phyloP scores from a whole-genome alignment of 2,329 filamentous ascomycete genomes.

The Pseudogymnoascus sp. region DNA sequence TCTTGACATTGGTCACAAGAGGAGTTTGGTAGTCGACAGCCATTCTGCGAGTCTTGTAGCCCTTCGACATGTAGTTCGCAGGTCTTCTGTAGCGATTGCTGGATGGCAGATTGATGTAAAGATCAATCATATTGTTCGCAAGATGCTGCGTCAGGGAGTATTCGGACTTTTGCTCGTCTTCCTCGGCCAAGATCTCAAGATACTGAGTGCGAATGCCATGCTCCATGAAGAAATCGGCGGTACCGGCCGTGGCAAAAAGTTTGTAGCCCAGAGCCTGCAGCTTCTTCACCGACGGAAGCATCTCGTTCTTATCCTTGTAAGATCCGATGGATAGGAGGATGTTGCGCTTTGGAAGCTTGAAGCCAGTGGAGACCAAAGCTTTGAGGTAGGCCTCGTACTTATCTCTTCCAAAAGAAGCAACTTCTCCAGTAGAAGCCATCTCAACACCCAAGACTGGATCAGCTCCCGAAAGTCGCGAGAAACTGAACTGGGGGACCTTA shows the following conservation, averaged over 20 bases:
- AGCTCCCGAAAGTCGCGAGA: conserved; percentile 91
- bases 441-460: conserved; percentile 96
- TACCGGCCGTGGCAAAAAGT: conserved; percentile 91
- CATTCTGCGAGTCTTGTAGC: conserved; percentile 94
- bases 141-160: conserved; percentile 96
- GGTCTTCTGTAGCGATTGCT: conserved; percentile 95
- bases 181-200: conserved; percentile 74
- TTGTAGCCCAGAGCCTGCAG: conserved; percentile 89
- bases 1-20: conserved; percentile 97
- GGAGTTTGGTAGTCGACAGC: conserved; percentile 93
- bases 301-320: conserved; percentile 96
- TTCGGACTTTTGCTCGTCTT: conserved; percentile 84
- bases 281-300: conserved; percentile 87
- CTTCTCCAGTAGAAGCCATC: conserved; percentile 98
- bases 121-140: conserved; percentile 93
- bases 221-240: conserved; percentile 91
- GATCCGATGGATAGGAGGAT: conserved; percentile 92
- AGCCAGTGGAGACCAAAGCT: conserved; percentile 88
- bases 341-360: conserved; percentile 93
- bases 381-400: conserved; percentile 98
- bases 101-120: conserved; percentile 99
- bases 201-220: conserved; percentile 90
- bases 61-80: conserved; percentile 97
- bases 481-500: conserved; percentile 98
- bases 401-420: conserved; percentile 89